Evolutionary conservation across 208 protist genomes (phyloP), one percentile per base, ranked within the genome.

Genomic region (Trypanosoma boissoni): DNA sequence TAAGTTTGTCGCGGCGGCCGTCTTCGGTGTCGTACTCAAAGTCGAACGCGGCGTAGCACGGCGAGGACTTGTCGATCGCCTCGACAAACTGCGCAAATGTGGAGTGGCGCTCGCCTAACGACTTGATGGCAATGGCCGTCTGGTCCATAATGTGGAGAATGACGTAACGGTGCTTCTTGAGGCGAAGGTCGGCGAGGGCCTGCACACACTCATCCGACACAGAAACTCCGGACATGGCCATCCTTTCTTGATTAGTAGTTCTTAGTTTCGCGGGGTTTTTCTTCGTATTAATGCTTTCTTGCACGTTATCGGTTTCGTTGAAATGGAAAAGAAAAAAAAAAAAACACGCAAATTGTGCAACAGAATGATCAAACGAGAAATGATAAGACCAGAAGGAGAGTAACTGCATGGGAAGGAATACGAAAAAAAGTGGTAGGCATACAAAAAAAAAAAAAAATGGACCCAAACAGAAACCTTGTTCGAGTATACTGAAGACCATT

Each of bases 31-130:
- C 53, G 65, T 85, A 96, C 67, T 92, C 84, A 46, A 92, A 93
- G 74, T 98, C 95, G 60, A 82, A 95, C 39, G 93, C 80, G 59
- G 75, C 88, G 72, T 98, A 98, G 58, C 85, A 85, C 39, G 93
- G 93, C 55, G 88, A 67, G 27, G 73, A 64, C 8, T 71, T 28
- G 58, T 80, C 66, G 23, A 98, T 67, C 49, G 82, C 72, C 0
- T 16, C 48, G 16, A 79, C 39, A 66, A 98, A 96, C 9, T 90
- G 70, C 16, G 80, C 73, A 66, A 87, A 98, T 34, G 70, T 85
- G 3, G 77, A 64, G 21, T 32, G 27, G 18, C 79, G 45, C 14
- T 36, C 52, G 31, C 81, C 88, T 0, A 77, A 73, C 46, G 86
- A 64, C 9, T 78, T 74, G 21, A 97, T 75, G 36, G 80, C 78